phyloP scores from a whole-genome alignment of 176 grass and related monocot species.

The Poa annua region DNA sequence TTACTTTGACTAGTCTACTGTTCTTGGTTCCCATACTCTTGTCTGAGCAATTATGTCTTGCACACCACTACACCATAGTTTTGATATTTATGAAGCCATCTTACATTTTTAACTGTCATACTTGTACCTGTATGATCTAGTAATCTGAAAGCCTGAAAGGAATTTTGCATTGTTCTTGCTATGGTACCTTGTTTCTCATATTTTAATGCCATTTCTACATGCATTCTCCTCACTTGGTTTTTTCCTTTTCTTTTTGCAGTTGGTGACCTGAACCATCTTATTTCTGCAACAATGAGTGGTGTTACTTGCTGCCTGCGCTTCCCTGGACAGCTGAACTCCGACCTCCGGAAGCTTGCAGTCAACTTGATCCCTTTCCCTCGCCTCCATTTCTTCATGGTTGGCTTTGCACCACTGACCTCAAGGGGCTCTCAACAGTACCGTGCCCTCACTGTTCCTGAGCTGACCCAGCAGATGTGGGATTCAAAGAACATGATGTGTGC shows the following conservation, averaged over 20 bases:
- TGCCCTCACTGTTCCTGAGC: conserved; percentile 78
- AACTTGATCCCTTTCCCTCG: conserved; percentile 91
- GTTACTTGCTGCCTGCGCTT: conserved; percentile 83
- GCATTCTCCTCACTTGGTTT: not conserved
- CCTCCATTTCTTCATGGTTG: conserved; percentile 95
- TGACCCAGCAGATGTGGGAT: conserved; percentile 99
- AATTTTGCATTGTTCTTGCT: not conserved
- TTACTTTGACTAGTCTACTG: not conserved
- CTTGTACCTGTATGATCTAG: not conserved
- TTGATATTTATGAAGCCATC: not conserved
- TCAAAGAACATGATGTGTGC: conserved; percentile 99
- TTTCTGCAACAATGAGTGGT: conserved; percentile 87
- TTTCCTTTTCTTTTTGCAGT: conserved; percentile 52
- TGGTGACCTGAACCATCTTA: conserved; percentile 85
- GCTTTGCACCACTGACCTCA: conserved; percentile 86
- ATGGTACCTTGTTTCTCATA: not conserved
- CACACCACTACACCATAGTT: too few species aligned
- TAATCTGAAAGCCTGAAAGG: not conserved
- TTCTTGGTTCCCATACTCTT: not conserved
- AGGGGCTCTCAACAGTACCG: conserved; percentile 86
- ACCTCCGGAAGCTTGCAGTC: conserved; percentile 76
- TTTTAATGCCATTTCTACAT: not conserved
- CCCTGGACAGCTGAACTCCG: conserved; percentile 69
- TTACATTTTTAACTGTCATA: not conserved
- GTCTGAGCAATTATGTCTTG: not conserved